These are phyloP conservation scores for Abrus precatorius DNA, from an alignment of 306 rosid species.

Conservation along the genomic window DNA sequence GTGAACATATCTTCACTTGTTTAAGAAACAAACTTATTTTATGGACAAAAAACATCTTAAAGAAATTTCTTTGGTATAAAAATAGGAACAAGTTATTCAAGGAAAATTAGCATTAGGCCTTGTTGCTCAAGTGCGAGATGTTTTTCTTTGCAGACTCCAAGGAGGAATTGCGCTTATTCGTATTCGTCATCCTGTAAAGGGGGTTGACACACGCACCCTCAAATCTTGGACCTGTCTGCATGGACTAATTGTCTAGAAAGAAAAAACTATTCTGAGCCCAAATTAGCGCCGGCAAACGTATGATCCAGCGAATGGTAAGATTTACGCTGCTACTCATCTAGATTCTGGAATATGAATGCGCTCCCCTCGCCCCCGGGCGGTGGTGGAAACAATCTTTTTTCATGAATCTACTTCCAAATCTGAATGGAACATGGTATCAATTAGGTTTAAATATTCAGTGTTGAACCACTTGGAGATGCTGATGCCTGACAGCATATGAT, in stretches of 20 bases:
- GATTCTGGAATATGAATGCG: background rate
- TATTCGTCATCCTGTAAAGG: background rate
- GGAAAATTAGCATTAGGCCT: background rate
- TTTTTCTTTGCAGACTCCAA: background rate
- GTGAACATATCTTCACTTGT: background rate
- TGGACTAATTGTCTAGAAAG: background rate
- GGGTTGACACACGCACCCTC: too few relatives aligned
- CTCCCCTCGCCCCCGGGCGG: background rate
- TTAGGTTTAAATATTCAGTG: background rate
- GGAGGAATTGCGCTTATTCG: background rate
- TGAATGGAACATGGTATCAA: background rate
- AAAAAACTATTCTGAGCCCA: background rate
- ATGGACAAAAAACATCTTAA: background rate
- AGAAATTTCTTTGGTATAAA: background rate
- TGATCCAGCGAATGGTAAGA: background rate
- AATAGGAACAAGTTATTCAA: background rate
- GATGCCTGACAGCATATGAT: background rate
- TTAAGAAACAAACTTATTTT: background rate
- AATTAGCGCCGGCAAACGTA: background rate
- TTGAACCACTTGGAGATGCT: background rate
- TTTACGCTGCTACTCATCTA: background rate
- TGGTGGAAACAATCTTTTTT: background rate
- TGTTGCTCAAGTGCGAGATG: background rate
- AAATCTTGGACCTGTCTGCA: background rate
- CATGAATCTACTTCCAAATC: constrained; percentile 1